Base-by-base conservation (phyloP, 2,329 filamentous ascomycete genomes). In the Monascus ruber region DNA sequence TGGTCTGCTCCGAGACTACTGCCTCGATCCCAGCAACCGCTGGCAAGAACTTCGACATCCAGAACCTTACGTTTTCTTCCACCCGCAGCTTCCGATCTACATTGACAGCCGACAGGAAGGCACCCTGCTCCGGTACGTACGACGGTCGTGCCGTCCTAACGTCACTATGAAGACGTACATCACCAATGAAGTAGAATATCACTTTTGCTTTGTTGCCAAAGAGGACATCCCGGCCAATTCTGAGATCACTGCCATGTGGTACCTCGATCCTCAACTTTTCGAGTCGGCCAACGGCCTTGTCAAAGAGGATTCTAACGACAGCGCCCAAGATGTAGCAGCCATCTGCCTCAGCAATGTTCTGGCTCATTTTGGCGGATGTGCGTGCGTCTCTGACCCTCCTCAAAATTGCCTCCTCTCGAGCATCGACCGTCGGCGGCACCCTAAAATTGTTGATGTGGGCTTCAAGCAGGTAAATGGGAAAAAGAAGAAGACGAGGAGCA, bases 81-180 rank as follows among this genome's bases (percentile, higher is more conserved):
- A 93, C 53, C 85, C 87, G 1, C 74, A 81, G 42, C 76, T 96
- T 6, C 89, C 89, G 0, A 75, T 98, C 8, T 94, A 88, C 64
- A 91, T 98, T 53, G 91, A 95, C 61, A 91, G 88, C 6, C 76
- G 91, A 43, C 77, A 77, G 57, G 86, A 94, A 65, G 91, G 89
- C 24, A 94, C 85, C 4, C 69, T 79, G 29, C 79, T 91, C 41
- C 83, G 91, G 34, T 95, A 91, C 56, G 79, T 93, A n/a, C 79
- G 91, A 41, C 78, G 89, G 48, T 96, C 91, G 53, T 98, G 91
- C 66, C 79, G 77, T 44, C 85, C 91, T 1, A 98, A 96, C 54
- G 78, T 91, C n/a, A 74, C 76, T 27, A 70, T 96, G 51, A 88
- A 91, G 56, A 93, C 88, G 0, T 84, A 87, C 48, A 76, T 95